Base-by-base conservation (phyloP, 768 basidiomycete species). In the Suillus subluteus region DNA sequence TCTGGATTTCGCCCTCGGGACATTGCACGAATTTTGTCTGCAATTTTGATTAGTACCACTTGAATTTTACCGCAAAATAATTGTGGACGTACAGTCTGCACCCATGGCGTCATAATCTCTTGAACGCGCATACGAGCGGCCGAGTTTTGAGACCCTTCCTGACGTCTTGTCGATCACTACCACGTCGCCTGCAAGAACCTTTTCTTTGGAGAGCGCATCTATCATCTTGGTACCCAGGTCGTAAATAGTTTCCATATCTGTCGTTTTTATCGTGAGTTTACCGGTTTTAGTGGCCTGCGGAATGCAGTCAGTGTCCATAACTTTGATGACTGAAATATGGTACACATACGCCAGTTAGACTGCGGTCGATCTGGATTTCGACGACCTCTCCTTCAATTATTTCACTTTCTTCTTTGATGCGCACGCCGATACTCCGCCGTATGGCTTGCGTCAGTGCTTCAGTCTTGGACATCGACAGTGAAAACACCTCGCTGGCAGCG, bases 201-300 rank as follows among this genome's bases (percentile, higher is more conserved):
- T 99, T 81, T 99, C 98, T 80, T 98, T 98, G 46, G 95, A 92
- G 37, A 99, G 81, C 4, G 96, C 91, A 71, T 99, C 98, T 59
- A 99, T 99, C 98, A 99, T 99, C 85, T 99, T 99, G 61, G 91
- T 94, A 13, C 98, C 98, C 38, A 99, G 86, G 79, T 99, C 98
- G 76, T 99, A 99, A 40, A 99, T 91, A 6, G 98, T 99, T 82
- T 99, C 98, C 98, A 99, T 99, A 77, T 99, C 97, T 3, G 96
- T 98, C 16, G 95, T 97, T 80, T 99, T 99, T 73, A 99, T 92
- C 0, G 98, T 99, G 67, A 99, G 78, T 76, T 98, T 96, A 3
- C 97, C 98, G 2, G 98, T 98, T 81, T 98, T 99, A 5, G 96
- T 98, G 0, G 96, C 95, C 96, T 98, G 72, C 44, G 50, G n/a